phyloP scores from a whole-genome alignment of 2,329 filamentous ascomycete species.

The Colletotrichum cordylinicola region DNA sequence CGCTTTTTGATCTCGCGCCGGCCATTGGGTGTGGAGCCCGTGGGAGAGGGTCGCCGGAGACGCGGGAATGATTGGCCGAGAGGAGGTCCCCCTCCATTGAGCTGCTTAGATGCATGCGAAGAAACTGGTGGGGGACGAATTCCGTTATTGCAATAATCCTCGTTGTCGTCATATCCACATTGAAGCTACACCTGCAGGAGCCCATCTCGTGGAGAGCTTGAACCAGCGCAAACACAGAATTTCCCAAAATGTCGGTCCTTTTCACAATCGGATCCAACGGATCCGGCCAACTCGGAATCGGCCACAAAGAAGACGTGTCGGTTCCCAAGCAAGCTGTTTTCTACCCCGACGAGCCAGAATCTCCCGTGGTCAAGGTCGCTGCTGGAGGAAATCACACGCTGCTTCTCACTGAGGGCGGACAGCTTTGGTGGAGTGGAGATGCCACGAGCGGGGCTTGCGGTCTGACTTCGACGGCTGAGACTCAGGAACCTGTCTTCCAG shows the following conservation, averaged over 20 bases:
- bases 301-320: slow-evolving; percentile 74
- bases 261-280: slow-evolving; percentile 80
- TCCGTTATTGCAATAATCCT: neutral
- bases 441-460: slow-evolving; percentile 61
- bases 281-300: slow-evolving; percentile 75
- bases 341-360: slow-evolving; percentile 39
- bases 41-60: neutral
- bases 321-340: slow-evolving; percentile 69
- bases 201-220: neutral
- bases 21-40: neutral
- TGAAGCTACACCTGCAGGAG: neutral
- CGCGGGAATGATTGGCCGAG: slow-evolving; percentile 22
- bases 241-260: slow-evolving; percentile 52
- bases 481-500: slow-evolving; percentile 43
- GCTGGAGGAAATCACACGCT: slow-evolving; percentile 90
- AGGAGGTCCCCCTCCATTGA: neutral
- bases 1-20: slow-evolving; percentile 21
- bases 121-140: slow-evolving; percentile 20
- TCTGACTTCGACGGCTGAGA: slow-evolving; percentile 30
- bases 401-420: slow-evolving; percentile 64
- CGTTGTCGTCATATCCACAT: neutral
- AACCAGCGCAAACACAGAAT: neutral
- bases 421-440: slow-evolving; percentile 71
- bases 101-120: slow-evolving; percentile 3
- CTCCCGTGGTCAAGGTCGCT: slow-evolving; percentile 44